Conservation (phyloP, 305 asterid species). For the Andrographis paniculata region DNA sequence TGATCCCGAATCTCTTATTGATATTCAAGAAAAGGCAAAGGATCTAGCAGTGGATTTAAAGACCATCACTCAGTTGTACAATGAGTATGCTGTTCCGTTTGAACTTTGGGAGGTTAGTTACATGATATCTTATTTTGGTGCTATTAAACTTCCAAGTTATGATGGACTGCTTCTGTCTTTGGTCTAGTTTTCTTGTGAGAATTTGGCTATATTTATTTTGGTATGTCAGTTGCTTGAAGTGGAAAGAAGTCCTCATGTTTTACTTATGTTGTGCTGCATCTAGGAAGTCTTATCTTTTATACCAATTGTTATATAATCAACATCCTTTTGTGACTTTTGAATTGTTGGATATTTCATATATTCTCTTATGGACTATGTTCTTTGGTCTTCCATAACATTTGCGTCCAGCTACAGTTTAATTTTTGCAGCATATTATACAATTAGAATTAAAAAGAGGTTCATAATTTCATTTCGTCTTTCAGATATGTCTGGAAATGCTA, state of each 20-base stretch:
- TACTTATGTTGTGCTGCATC: no score
- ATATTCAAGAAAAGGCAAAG: constrained; percentile 51
- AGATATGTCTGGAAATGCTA: constrained; percentile 92
- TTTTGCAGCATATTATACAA: neutral
- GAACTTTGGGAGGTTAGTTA: constrained; percentile 93
- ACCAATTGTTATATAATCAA: no score
- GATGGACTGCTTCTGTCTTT: neutral
- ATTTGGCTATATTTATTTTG: neutral
- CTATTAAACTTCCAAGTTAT: neutral
- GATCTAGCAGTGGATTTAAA: constrained; percentile 81
- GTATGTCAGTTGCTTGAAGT: neutral
- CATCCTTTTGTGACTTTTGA: no score
- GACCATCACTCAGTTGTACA: constrained; percentile 86
- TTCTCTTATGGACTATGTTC: no score
- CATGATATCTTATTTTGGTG: neutral
- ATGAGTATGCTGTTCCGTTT: constrained; percentile 89
- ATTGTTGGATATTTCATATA: no score
- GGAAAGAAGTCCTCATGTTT: no score
- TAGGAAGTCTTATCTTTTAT: no score
- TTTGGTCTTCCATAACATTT: constrained; percentile 4
- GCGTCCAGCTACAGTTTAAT: constrained; percentile 1
- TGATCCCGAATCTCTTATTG: constrained; percentile 26
- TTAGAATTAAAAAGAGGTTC: no score
- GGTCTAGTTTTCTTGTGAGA: neutral
- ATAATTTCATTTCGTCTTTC: constrained; percentile 21